Conservation (phyloP, 2,329 filamentous ascomycete species). For the Fusarium sp. region DNA sequence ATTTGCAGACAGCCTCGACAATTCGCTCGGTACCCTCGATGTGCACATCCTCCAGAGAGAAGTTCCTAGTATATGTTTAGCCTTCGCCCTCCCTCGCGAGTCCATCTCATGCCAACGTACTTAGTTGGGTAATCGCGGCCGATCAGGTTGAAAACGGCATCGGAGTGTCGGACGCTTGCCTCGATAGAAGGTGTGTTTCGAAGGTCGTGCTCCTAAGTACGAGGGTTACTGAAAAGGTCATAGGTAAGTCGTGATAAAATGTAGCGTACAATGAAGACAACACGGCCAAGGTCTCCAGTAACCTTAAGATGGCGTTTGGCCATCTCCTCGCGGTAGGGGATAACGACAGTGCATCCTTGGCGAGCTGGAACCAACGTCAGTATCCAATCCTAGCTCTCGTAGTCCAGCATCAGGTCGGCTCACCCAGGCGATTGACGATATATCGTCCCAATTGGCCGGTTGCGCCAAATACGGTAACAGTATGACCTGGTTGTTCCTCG, state of each 20-base stretch:
- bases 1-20: conserved; percentile 93
- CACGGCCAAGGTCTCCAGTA: conserved; percentile 90
- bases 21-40: conserved; percentile 94
- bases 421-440: conserved; percentile 93
- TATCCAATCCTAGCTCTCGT: conserved; percentile 1
- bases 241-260: not conserved
- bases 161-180: conserved; percentile 95
- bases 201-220: conserved; percentile 85
- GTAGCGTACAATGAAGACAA: conserved; percentile 81
- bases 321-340: conserved; percentile 98
- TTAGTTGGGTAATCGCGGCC: conserved; percentile 97
- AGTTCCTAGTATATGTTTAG: conserved; percentile 77
- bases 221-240: conserved; percentile 34
- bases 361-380: conserved; percentile 70
- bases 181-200: conserved; percentile 96
- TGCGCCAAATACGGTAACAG: conserved; percentile 96
- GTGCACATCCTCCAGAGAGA: conserved; percentile 90
- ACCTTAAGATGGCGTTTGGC: conserved; percentile 96
- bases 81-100: conserved; percentile 1
- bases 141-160: conserved; percentile 96
- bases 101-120: conserved; percentile 58
- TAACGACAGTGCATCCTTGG: conserved; percentile 91
- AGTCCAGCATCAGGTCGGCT: conserved; percentile 31
- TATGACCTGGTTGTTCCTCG: conserved; percentile 76
- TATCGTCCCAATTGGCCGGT: conserved; percentile 96